Conservation (phyloP, 306 rosid genomes). For the Spatholobus suberectus region DNA sequence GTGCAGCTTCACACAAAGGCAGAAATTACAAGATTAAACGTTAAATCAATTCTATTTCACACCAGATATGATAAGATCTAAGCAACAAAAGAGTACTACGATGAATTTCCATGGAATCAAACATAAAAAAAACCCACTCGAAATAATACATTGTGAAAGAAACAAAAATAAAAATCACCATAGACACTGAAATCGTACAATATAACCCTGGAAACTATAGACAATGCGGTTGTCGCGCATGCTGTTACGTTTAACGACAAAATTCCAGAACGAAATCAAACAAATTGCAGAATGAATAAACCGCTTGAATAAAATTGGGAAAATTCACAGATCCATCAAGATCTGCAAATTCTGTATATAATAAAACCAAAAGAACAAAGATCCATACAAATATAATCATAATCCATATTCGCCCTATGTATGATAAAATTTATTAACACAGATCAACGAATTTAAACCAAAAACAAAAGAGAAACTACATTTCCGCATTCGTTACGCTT, state of each 20-base stretch:
- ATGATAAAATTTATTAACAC: constrained; percentile 31
- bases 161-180: background rate
- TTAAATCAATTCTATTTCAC: background rate
- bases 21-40: background rate
- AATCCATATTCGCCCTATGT: constrained; percentile 40
- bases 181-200: background rate
- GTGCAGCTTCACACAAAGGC: background rate
- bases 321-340: constrained; percentile 48
- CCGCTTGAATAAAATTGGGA: background rate
- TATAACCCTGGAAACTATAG: background rate
- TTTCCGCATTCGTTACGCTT: constrained; percentile 22
- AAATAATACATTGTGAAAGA: background rate
- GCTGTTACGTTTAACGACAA: background rate
- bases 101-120: background rate
- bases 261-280: background rate
- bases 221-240: background rate
- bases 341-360: constrained; percentile 24
- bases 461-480: constrained; percentile 5
- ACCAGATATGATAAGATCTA: constrained; percentile 9
- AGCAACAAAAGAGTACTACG: background rate
- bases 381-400: constrained; percentile 48
- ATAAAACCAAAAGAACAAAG: constrained; percentile 35
- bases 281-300: constrained; percentile 27
- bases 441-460: background rate
- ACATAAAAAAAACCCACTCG: background rate